Base-by-base conservation (phyloP, 1,139 yeast species). In the Pichia sp. region DNA sequence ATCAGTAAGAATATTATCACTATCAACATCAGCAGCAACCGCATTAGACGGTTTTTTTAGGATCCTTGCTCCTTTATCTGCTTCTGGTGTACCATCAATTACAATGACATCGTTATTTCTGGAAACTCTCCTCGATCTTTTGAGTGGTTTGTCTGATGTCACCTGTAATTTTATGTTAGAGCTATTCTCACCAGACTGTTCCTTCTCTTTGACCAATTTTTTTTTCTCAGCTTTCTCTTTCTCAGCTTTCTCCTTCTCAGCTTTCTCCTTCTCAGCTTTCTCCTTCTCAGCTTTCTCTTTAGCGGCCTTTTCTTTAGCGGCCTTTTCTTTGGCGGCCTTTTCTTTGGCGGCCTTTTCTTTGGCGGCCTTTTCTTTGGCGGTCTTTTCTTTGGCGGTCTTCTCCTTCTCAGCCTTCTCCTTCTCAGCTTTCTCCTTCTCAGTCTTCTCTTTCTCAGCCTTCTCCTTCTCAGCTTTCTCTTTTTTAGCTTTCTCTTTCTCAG, bases 41-140 rank as follows among this genome's bases (percentile, higher is more conserved):
- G 41, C 41, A 36, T 36, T 36, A 2, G 41, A n/a, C 7, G 41
- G 41, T n/a, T 36, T 36, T 15, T 36, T 36, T 15, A 36, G n/a
- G n/a, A 36, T 36, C 41, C 41, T 36, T 6, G 38, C 15, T 4
- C 19, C 8, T 10, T 23, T 29, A n/a, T n/a, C 31, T 13, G 23
- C 38, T 31, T 19, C 34, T 16, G 51, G 46, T 6, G 49, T 30
- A 7, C 41, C 26, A 38, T 40, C 38, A 10, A 48, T 26, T 15
- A 48, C 34, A 13, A 48, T 29, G 11, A 40, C 45, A n/a, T 31
- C 49, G 34, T 16, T 19, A 5, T 30, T 51, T 30, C 51, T 55
- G 8, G 73, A 6, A 74, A 5, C 40, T 26, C 59, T 29, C 65
- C 64, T 43, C 4, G 45, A 36, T 51, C 30, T 51, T 53, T 38